These are phyloP conservation scores for Annona squamosa DNA, from an alignment of 164 flowering plant genomes.

Conservation along the genomic window DNA sequence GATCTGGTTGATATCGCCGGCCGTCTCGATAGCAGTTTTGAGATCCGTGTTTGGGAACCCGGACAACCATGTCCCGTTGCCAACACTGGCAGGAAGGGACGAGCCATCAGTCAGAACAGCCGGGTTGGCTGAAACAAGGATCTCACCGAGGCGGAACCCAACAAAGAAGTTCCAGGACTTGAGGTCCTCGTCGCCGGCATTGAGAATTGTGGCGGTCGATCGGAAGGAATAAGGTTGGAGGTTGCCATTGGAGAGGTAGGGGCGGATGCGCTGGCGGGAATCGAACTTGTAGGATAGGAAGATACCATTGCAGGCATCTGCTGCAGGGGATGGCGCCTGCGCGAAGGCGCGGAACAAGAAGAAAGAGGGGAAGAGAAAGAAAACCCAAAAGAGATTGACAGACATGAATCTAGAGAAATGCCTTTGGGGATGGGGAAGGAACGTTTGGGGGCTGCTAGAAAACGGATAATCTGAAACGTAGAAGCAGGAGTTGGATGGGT, in stretches of 20 bases:
- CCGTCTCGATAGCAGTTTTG: constrained; percentile 71
- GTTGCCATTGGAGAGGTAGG: constrained; percentile 48
- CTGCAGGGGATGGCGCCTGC: constrained; percentile 31
- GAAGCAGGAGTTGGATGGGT: background rate
- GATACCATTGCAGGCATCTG: constrained; percentile 52
- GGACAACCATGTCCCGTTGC: constrained; percentile 59
- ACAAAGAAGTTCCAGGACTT: constrained; percentile 57
- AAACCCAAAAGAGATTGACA: background rate
- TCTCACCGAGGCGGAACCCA: constrained; percentile 50
- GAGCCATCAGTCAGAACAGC: constrained; percentile 70
- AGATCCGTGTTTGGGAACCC: constrained; percentile 74
- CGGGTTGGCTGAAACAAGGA: constrained; percentile 59
- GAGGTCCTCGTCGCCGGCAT: constrained; percentile 50
- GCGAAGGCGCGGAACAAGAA: constrained; percentile 11
- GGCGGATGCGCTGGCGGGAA: constrained; percentile 30
- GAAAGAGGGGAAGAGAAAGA: constrained; percentile 4
- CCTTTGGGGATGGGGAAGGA: background rate
- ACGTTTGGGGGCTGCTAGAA: background rate
- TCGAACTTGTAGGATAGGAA: constrained; percentile 44
- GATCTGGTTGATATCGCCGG: constrained; percentile 72
- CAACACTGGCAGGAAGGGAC: constrained; percentile 50
- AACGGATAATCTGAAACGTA: background rate
- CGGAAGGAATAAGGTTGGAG: constrained; percentile 84
- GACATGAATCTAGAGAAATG: constrained; percentile 2
- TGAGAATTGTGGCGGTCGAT: constrained; percentile 43